A percentile compares a stretch with the other conserved stretches of the same genome.
These are phyloP conservation scores for Selenicereus undatus DNA, from an alignment of 148 eudicot species.

Conservation along the genomic window DNA sequence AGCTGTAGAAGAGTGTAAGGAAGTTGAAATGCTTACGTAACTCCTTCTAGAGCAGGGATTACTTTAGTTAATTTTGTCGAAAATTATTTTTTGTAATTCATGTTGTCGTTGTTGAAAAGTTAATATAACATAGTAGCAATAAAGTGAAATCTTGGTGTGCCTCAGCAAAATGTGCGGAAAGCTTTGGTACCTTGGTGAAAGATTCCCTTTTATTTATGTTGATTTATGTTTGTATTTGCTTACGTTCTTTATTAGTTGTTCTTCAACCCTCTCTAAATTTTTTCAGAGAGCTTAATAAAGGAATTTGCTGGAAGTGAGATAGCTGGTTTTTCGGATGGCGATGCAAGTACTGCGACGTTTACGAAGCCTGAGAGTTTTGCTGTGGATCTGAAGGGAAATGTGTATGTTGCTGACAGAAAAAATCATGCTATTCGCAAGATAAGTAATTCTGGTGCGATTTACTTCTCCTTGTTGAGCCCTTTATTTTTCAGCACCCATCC, in stretches of 20 bases:
- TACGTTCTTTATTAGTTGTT: neutral
- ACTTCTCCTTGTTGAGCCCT: neutral
- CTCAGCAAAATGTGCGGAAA: neutral
- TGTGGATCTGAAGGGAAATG: slow-evolving; percentile 61
- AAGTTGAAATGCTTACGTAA: neutral
- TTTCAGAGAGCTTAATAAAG: slow-evolving; percentile 46
- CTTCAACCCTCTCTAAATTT: neutral
- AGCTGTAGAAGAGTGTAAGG: neutral
- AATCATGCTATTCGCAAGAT: slow-evolving; percentile 64
- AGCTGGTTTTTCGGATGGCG: slow-evolving; percentile 53
- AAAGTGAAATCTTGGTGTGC: neutral
- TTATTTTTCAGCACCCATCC: too few relatives aligned
- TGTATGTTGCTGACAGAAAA: slow-evolving; percentile 60
- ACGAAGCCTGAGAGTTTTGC: slow-evolving; percentile 64
- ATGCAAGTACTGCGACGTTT: slow-evolving; percentile 45
- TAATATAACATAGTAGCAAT: neutral
- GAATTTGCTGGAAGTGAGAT: slow-evolving; percentile 44
- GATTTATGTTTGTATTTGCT: neutral
- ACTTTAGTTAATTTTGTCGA: neutral
- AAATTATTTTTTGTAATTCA: neutral
- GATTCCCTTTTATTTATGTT: neutral
- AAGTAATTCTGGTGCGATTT: slow-evolving; percentile 49
- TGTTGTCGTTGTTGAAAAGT: neutral
- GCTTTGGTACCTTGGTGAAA: neutral
- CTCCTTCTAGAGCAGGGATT: neutral